These are phyloP conservation scores for Pistacia atlantica DNA, from an alignment of 345 rosid species.

Conservation along the genomic window DNA sequence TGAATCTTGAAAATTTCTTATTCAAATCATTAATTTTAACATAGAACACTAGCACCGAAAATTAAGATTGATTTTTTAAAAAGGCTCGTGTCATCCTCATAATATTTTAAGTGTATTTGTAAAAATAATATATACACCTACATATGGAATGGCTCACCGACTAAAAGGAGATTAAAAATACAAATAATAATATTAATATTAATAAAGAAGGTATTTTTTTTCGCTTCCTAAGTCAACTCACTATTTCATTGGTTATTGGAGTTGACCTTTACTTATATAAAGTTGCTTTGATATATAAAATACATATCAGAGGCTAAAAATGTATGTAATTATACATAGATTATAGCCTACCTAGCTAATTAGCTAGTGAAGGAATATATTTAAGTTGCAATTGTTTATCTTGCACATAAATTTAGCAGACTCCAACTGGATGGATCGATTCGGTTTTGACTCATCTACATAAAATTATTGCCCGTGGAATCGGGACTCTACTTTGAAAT, in stretches of 20 bases:
- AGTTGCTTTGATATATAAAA: neutral
- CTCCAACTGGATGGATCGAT: constrained; percentile 27
- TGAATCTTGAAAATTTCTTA: too few species aligned
- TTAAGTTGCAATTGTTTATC: neutral
- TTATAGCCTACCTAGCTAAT: too few species aligned
- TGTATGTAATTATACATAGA: neutral
- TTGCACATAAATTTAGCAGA: constrained; percentile 3
- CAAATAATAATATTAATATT: neutral
- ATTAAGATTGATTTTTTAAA: too few species aligned
- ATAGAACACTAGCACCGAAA: too few species aligned
- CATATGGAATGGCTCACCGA: neutral
- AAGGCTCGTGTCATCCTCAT: too few species aligned
- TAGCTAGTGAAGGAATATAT: constrained; percentile 17
- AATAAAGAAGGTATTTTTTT: neutral
- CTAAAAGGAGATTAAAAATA: neutral
- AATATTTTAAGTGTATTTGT: too few species aligned
- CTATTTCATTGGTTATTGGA: neutral
- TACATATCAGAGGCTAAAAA: neutral
- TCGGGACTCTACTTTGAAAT: neutral
- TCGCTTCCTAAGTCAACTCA: neutral
- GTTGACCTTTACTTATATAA: neutral
- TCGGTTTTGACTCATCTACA: constrained; percentile 30
- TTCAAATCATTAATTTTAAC: too few species aligned
- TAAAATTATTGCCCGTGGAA: constrained; percentile 20
- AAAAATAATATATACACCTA: too few species aligned